These are phyloP conservation scores for Hsuehochloa calcarea DNA, from an alignment of 176 grass and related monocot genomes.

Conservation along the genomic window DNA sequence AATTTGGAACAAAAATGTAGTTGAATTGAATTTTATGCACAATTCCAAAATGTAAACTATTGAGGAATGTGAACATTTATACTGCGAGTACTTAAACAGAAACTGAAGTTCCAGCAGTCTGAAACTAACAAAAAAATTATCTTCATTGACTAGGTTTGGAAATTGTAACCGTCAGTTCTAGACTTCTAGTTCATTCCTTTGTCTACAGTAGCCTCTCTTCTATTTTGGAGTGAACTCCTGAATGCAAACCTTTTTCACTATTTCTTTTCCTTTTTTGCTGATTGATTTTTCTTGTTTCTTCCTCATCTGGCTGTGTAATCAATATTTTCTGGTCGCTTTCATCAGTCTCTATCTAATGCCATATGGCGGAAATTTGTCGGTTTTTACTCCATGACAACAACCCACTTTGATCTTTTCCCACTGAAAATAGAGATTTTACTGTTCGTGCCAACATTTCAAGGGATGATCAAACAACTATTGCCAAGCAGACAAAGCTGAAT, in stretches of 20 bases:
- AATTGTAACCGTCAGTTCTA: too few species aligned
- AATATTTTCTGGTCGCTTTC: constrained; percentile 21
- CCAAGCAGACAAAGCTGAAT: neutral
- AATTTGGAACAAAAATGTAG: neutral
- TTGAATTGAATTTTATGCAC: neutral
- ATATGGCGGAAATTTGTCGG: neutral
- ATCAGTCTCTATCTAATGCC: neutral
- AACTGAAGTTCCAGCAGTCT: neutral
- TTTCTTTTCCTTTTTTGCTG: neutral
- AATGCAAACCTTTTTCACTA: neutral
- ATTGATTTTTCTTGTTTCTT: neutral
- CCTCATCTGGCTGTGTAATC: neutral
- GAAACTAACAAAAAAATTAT: neutral
- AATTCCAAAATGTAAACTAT: neutral
- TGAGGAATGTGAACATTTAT: neutral
- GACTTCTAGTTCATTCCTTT: neutral
- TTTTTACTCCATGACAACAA: constrained; percentile 18
- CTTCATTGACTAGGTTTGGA: neutral
- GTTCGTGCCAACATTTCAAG: constrained; percentile 12
- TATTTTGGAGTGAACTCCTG: neutral
- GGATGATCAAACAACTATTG: neutral
- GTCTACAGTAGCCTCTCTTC: neutral
- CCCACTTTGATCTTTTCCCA: neutral
- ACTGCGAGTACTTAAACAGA: neutral
- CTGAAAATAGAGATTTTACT: constrained; percentile 26